Evolutionary conservation across 192 early-diverging fungal genomes (phyloP).

Genomic region (Coemansia sp.): DNA sequence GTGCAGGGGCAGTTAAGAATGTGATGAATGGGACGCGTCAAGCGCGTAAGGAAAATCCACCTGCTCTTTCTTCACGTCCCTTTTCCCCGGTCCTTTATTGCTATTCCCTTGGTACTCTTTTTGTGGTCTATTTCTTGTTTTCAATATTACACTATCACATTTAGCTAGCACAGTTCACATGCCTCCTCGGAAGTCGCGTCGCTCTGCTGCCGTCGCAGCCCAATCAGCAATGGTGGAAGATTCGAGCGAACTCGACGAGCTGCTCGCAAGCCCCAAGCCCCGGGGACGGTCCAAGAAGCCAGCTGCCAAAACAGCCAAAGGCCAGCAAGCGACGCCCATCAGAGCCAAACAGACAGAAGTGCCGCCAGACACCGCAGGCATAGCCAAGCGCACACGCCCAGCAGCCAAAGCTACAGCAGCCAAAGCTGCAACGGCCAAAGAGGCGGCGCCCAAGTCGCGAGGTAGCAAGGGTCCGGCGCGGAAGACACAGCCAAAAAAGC

Average conservation of each 20-base stretch:
- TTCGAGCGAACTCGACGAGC: background rate
- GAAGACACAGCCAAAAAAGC: background rate
- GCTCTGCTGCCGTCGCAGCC: constrained; percentile 8
- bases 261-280: background rate
- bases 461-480: constrained; percentile 1
- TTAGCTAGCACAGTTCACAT: background rate
- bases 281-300: background rate
- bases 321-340: background rate
- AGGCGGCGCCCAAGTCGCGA: constrained; percentile 12
- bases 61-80: constrained; percentile 4
- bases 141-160: background rate
- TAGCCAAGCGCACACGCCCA: constrained; percentile 21
- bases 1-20: background rate
- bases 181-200: constrained; percentile 25
- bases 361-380: constrained; percentile 31
- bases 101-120: constrained; percentile 4
- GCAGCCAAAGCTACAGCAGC: background rate
- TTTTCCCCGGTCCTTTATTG: constrained; percentile 9
- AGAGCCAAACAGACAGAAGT: constrained; percentile 1
- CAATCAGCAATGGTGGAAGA: constrained; percentile 12
- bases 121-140: background rate
- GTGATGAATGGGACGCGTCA: constrained; percentile 1
- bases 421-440: background rate
- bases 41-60: background rate
- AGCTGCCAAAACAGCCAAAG: background rate